These are phyloP conservation scores for Solanum megistacrolobum DNA, from an alignment of 257 asterid species.

Conservation along the genomic window DNA sequence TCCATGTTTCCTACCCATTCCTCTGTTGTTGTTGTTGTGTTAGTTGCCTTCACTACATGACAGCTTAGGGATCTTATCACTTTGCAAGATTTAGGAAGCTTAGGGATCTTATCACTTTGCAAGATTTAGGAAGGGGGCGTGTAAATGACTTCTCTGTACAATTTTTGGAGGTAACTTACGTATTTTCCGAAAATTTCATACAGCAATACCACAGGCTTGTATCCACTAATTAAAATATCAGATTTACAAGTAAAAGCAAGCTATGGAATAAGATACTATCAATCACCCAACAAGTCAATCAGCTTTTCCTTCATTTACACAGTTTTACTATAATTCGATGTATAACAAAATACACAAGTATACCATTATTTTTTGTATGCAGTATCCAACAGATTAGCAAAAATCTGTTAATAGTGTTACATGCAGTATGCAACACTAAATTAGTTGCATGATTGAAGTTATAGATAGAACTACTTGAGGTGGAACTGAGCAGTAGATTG, in stretches of 20 bases:
- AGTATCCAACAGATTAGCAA: neutral
- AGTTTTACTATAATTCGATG: neutral
- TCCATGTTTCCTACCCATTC: too few relatives aligned
- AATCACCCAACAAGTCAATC: neutral
- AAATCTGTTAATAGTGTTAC: neutral
- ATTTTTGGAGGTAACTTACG: neutral
- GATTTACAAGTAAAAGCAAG: neutral
- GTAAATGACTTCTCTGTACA: neutral
- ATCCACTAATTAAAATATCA: neutral
- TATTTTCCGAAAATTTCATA: neutral
- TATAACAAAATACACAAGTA: neutral
- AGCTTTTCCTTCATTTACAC: neutral
- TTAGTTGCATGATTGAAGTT: neutral
- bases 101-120: neutral
- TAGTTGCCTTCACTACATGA: neutral
- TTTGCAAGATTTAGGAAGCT: neutral
- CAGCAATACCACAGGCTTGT: neutral
- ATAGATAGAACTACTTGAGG: neutral
- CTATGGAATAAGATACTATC: neutral
- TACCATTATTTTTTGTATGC: neutral
- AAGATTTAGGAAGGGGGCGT: neutral
- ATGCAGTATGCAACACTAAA: neutral
- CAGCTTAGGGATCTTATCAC: neutral
- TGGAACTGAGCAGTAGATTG: neutral
- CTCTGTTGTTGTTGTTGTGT: too few relatives aligned